Evolutionary conservation across 345 rosid species (phyloP), one percentile per base, ranked within the genome.

Genomic region (Euclidium syriacum): DNA sequence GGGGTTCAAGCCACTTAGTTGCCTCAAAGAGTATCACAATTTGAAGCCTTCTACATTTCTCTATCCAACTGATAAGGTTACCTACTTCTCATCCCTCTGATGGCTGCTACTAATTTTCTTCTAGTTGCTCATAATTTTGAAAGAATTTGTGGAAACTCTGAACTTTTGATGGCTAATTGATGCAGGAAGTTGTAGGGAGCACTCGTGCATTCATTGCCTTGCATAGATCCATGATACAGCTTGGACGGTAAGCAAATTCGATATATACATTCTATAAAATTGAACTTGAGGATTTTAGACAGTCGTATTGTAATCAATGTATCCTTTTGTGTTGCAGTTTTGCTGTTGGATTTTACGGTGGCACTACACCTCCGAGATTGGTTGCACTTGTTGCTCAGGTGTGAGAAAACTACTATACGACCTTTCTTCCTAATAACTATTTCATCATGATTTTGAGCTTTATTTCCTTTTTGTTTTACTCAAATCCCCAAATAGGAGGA

Each of bases 361-460:
- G 75, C 62, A 62, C 87, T 29, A 76, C 85, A 58, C 78, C 75
- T 78, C 85, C 97, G 24, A 88, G 77, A 51, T 66, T 88, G 75
- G 98, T 91, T 26, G 98, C 92, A 48, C 89, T 91, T 70, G 79
- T 91, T 68, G 91, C 98, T 10, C 96, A 88, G 77, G 98, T 88
- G 98, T 88, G 79, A 77, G 84, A 58, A 22, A 51, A 41, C 52
- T 47, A 62, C 15, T 30, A 18, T 35, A 16, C 24, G 22, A 20
- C 25, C 54, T 70, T 52, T 69, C 44, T 11, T 61, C 48, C 20
- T 17, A 49, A 50, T 27, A 18, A 32, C 4, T 51, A 43, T 52
- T 16, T 19, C 24, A 33, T 44, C 15, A 30, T 69, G 20, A 46
- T n/a, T 9, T 42, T 26, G 19, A 20, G 16, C 10, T 52, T 19